Percentiles rank a stretch among this genome's conserved stretches.
Evolutionary conservation across 1,139 yeast genomes (phyloP).

Genomic region (Blastobotrys persicus): DNA sequence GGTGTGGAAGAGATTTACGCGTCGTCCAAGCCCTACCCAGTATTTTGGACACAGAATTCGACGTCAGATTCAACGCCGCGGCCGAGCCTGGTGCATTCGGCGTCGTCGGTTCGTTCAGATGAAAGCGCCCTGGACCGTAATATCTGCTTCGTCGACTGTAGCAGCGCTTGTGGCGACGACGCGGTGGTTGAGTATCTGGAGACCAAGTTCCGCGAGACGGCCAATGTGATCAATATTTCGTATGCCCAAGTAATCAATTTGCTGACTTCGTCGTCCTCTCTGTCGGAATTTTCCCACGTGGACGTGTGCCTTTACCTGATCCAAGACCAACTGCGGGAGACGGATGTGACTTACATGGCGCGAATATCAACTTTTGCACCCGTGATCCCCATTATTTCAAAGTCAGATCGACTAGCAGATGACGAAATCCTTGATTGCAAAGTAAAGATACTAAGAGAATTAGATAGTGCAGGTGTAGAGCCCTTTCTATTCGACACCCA

Average conservation of each 20-base stretch:
- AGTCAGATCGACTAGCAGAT: slow-evolving; percentile 26
- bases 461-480: slow-evolving; percentile 22
- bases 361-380: slow-evolving; percentile 28
- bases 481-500: slow-evolving; percentile 32
- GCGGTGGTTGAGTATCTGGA: slow-evolving; percentile 31
- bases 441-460: slow-evolving; percentile 23
- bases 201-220: slow-evolving; percentile 29
- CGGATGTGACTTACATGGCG: slow-evolving; percentile 31
- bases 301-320: slow-evolving; percentile 36
- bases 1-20: slow-evolving; percentile 23
- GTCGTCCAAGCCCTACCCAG: slow-evolving; percentile 30
- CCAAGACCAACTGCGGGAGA: slow-evolving; percentile 22
- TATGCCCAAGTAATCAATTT: slow-evolving; percentile 24
- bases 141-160: slow-evolving; percentile 31
- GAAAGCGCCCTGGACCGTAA: slow-evolving; percentile 29
- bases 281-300: slow-evolving; percentile 32
- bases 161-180: slow-evolving; percentile 23
- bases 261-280: slow-evolving; percentile 29
- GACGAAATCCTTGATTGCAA: slow-evolving; percentile 26
- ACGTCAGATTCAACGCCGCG: slow-evolving; percentile 14
- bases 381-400: slow-evolving; percentile 33
- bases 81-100: slow-evolving; percentile 23
- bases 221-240: slow-evolving; percentile 30
- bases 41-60: slow-evolving; percentile 19
- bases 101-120: slow-evolving; percentile 21